Evolutionary conservation across 345 rosid species (phyloP), one percentile per base, ranked within the genome.

Genomic region (Bruguiera sexangula): DNA sequence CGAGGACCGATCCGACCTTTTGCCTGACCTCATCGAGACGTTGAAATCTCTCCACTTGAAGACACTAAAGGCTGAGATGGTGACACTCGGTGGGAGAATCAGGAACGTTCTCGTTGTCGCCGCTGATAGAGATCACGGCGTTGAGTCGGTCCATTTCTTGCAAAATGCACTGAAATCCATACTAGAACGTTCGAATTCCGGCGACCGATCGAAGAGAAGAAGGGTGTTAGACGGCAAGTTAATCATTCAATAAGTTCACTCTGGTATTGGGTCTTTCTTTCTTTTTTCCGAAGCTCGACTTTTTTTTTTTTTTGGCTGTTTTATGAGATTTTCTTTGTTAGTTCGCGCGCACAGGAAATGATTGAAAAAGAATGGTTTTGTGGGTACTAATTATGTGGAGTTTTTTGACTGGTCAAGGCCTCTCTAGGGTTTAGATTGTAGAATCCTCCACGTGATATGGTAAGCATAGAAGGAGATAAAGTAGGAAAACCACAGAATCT

Each of bases 61-160:
- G 87, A 92, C 89, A 6, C 79, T 89, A 15, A 81, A 80, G 63
- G 91, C 97, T 21, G 98, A 95, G 73, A 95, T 92, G 89, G 91
- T 86, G 3, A 92, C 96, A 3, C 79, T 95, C 0, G 96, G 96
- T 1, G 99, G 99, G 57, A 79, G 99, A 50, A 82, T 87, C 26
- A 83, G 92, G 63, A 95, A 85, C 69, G 88, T 95, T 71, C 83
- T 95, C 4, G 73, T 95, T 6, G 86, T 95, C 10, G 87, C 91
- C 0, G 97, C 98, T 0, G 96, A 88, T 30, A 88, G 84, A 73
- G 91, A 92, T 69, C 96, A 90, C 46, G 87, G 98, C 71, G 75
- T 90, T 6, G 99, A 95, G 67, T 95, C 99, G 1, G 86, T 92
- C 55, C 88, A 88, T 81, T 92, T 95, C 83, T 60, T 95, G 74